Evolutionary conservation across 441 rosid genomes (phyloP).

Genomic region (Arabidopsis hybrid): DNA sequence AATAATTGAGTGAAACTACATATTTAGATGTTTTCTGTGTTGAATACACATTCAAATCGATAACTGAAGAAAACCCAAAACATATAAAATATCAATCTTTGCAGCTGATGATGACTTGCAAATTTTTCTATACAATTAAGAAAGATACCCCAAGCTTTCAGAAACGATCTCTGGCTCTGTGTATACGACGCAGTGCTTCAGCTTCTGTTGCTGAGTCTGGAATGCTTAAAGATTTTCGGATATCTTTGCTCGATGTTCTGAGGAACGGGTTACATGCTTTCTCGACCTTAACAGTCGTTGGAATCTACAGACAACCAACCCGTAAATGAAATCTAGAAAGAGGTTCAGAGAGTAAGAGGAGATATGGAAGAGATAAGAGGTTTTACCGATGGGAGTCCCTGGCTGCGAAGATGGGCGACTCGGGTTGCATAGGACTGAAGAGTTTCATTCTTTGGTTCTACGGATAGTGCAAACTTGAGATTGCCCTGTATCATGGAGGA

Average conservation of each 20-base stretch:
- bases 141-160: conserved; percentile 38
- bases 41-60: conserved; percentile 33
- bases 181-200: conserved; percentile 71
- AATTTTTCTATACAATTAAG: conserved; percentile 50
- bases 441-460: conserved; percentile 88
- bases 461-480: conserved; percentile 86
- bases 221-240: conserved; percentile 64
- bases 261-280: conserved; percentile 96
- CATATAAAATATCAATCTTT: conserved; percentile 32
- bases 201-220: conserved; percentile 66
- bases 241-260: conserved; percentile 73
- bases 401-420: conserved; percentile 81
- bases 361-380: background rate
- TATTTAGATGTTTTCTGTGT: conserved; percentile 19
- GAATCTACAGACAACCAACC: conserved; percentile 59
- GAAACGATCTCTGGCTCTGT: conserved; percentile 82
- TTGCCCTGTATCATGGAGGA: conserved; percentile 63
- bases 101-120: conserved; percentile 30
- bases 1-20: conserved; percentile 12
- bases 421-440: conserved; percentile 81
- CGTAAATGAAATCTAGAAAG: background rate
- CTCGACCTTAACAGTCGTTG: conserved; percentile 80
- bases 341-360: background rate
- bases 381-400: conserved; percentile 84
- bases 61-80: conserved; percentile 24